Conservation (phyloP, 148 eudicot genomes). For the Salicornia ramosissima region DNA sequence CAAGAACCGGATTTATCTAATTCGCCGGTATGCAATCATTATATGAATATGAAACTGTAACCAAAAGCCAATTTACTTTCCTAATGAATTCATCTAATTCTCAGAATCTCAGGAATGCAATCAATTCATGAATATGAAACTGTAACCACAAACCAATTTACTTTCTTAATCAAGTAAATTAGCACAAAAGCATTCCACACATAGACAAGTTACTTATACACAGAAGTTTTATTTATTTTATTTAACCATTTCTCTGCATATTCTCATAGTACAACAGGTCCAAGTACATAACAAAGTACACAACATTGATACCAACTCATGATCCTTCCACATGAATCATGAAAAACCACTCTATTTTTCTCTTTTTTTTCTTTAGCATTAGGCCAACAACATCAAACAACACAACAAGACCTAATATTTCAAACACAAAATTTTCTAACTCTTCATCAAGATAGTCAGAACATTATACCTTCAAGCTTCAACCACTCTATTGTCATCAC, state of each 20-base stretch:
- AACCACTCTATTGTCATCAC: constrained; percentile 45
- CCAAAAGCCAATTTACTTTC: too few relatives aligned
- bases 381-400: constrained; percentile 3
- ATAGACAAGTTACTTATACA: background rate
- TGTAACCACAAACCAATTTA: background rate
- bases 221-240: constrained; percentile 13
- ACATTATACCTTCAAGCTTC: constrained; percentile 23
- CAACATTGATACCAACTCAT: constrained; percentile 5
- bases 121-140: background rate
- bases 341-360: too few relatives aligned
- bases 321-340: background rate
- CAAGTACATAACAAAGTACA: constrained; percentile 14
- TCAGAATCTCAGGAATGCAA: too few relatives aligned
- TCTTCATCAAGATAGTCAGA: background rate
- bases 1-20: background rate
- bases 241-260: background rate
- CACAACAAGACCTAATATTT: constrained; percentile 1
- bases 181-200: background rate
- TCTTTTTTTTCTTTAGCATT: background rate
- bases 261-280: constrained; percentile 1
- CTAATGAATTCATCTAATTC: too few relatives aligned
- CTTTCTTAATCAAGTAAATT: background rate
- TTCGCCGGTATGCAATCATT: background rate
- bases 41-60: too few relatives aligned
- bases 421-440: constrained; percentile 1